Percentiles rank a stretch among this genome's conserved stretches.
These are phyloP conservation scores for Microdochium trichocladiopsis DNA, from an alignment of 2,329 filamentous ascomycete species.

Conservation along the genomic window DNA sequence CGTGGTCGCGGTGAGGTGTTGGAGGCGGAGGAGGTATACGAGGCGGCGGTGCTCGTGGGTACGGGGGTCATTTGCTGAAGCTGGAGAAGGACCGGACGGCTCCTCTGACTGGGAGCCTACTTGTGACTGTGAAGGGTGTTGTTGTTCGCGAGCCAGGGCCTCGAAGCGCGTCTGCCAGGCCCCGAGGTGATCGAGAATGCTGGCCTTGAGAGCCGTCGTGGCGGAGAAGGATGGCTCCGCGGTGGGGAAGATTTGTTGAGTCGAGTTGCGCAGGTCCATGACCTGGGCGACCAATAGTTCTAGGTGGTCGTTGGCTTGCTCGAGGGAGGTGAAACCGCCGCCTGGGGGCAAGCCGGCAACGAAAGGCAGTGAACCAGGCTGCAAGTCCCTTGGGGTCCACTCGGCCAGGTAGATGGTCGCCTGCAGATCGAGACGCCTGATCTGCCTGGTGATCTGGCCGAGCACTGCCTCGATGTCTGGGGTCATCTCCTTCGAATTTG, in stretches of 20 bases:
- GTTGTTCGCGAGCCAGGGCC: constrained; percentile 11
- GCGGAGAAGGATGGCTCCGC: constrained; percentile 3
- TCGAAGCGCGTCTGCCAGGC: constrained; percentile 18
- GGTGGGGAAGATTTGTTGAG: constrained; percentile 10
- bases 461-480: constrained; percentile 14
- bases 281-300: constrained; percentile 19
- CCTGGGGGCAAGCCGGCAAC: constrained; percentile 5
- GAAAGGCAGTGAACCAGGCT: constrained; percentile 3
- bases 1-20: constrained; percentile 19
- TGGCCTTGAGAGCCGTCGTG: constrained; percentile 5
- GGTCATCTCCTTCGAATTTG: constrained; percentile 4
- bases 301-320: constrained; percentile 23
- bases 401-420: constrained; percentile 23
- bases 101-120: too few species aligned
- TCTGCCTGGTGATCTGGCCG: constrained; percentile 21
- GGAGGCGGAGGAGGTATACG: constrained; percentile 20
- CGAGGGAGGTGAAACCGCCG: constrained; percentile 17
- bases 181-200: constrained; percentile 13
- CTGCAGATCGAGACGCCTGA: constrained; percentile 28
- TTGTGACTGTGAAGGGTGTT: constrained; percentile 1
- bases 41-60: constrained; percentile 6
- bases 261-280: constrained; percentile 19
- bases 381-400: constrained; percentile 20
- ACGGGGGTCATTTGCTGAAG: not conserved
- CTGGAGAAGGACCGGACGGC: not conserved